Conservation (phyloP, 2,329 filamentous ascomycete genomes). For the Pseudonectria buxi region DNA sequence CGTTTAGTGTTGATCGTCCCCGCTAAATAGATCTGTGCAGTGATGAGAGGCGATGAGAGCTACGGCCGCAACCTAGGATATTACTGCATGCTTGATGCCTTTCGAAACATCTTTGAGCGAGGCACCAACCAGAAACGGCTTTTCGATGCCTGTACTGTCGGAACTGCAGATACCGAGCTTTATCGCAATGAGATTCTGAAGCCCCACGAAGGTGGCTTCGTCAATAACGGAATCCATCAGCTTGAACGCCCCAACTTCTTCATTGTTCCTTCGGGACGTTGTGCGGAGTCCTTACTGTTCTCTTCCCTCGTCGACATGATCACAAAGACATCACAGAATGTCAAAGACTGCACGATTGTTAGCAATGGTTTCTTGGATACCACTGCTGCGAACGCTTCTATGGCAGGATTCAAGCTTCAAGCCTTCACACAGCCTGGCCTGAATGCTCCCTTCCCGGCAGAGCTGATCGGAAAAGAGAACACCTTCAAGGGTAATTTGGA, state of each 20-base stretch:
- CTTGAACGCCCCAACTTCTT: slow-evolving; percentile 10
- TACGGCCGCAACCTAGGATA: slow-evolving; percentile 21
- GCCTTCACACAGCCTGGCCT: slow-evolving; percentile 1
- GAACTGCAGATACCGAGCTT: not conserved
- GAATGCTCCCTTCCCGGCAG: not conserved
- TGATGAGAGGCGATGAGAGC: slow-evolving; percentile 21
- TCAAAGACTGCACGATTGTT: not conserved
- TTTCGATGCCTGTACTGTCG: not conserved
- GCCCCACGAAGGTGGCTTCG: not conserved
- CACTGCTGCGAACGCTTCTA: slow-evolving; percentile 1
- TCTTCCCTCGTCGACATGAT: not conserved
- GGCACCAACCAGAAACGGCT: slow-evolving; percentile 2
- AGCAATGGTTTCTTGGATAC: slow-evolving; percentile 2
- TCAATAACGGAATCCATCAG: slow-evolving; percentile 1
- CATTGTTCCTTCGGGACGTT: slow-evolving; percentile 19
- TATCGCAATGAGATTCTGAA: not conserved
- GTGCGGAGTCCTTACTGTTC: slow-evolving; percentile 17
- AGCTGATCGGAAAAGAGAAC: slow-evolving; percentile 1
- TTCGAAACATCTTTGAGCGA: slow-evolving; percentile 18
- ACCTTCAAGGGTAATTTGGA: slow-evolving; percentile 4
- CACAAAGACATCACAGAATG: not conserved
- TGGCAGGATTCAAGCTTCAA: slow-evolving; percentile 1
- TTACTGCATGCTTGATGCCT: slow-evolving; percentile 19
- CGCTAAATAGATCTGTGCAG: too few relatives aligned
- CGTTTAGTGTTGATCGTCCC: too few relatives aligned